These are phyloP conservation scores for Drechslerella stenobrocha DNA, from an alignment of 2,329 filamentous ascomycete genomes.

Conservation along the genomic window DNA sequence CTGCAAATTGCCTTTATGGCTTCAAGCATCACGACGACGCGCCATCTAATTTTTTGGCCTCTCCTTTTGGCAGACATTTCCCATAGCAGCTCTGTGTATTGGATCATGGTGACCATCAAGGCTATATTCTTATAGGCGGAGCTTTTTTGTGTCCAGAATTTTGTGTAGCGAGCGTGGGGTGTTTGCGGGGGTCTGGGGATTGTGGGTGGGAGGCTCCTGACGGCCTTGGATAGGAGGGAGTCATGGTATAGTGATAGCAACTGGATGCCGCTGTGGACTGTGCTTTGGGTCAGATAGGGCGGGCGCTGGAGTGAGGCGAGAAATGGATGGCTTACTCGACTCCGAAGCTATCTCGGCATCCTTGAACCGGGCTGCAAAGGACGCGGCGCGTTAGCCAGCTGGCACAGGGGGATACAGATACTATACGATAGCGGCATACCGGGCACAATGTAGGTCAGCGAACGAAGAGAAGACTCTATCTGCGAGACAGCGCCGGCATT, in stretches of 20 bases:
- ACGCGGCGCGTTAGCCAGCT: constrained; percentile 14
- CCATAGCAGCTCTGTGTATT: constrained; percentile 94
- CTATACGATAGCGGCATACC: constrained; percentile 59
- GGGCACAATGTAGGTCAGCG: constrained; percentile 92
- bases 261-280: constrained; percentile 82
- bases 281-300: constrained; percentile 15
- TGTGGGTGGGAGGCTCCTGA: constrained; percentile 61
- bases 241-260: constrained; percentile 93
- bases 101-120: constrained; percentile 80
- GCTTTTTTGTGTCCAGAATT: constrained; percentile 67
- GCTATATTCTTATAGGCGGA: constrained; percentile 78
- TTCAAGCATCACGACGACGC: constrained; percentile 82
- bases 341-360: constrained; percentile 96
- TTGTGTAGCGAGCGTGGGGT: constrained; percentile 68
- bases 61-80: constrained; percentile 93
- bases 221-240: constrained; percentile 72
- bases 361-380: constrained; percentile 71
- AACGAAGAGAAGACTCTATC: constrained; percentile 89
- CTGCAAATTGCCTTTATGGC: constrained; percentile 57
- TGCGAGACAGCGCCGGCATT: constrained; percentile 92
- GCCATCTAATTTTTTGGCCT: constrained; percentile 81
- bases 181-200: constrained; percentile 54
- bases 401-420: neutral
- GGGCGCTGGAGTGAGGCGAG: constrained; percentile 44
- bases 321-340: constrained; percentile 62